These are phyloP conservation scores for Colletotrichum scovillei DNA, from an alignment of 2,329 filamentous ascomycete species.

Conservation along the genomic window DNA sequence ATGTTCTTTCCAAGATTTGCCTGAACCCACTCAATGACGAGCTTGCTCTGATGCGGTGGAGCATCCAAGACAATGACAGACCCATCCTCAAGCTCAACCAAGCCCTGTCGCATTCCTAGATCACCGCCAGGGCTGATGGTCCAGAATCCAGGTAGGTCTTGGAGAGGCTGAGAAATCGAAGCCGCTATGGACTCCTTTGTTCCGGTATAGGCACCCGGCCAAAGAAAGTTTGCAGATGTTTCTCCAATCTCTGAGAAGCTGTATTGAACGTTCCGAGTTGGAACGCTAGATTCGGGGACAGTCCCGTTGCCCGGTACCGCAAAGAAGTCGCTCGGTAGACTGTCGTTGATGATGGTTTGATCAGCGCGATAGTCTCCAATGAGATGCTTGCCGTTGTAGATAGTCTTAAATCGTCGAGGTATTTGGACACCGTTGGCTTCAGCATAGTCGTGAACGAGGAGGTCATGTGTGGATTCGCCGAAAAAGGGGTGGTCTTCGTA, in stretches of 20 bases:
- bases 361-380: conserved; percentile 18
- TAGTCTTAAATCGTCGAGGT: conserved; percentile 13
- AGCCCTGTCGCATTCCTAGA: not conserved
- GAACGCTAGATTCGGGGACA: not conserved
- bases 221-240: conserved; percentile 28
- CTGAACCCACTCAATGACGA: conserved; percentile 35
- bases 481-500: conserved; percentile 33
- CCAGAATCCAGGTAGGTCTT: too few relatives aligned
- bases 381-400: conserved; percentile 18
- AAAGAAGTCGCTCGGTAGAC: not conserved
- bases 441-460: conserved; percentile 30
- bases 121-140: too few relatives aligned
- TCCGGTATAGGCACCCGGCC: conserved; percentile 29
- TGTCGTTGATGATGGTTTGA: not conserved
- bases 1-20: conserved; percentile 29
- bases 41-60: conserved; percentile 36
- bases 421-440: conserved; percentile 25
- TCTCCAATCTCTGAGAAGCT: conserved; percentile 28
- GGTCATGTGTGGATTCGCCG: conserved; percentile 28
- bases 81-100: conserved; percentile 27
- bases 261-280: not conserved
- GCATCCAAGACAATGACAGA: conserved; percentile 16
- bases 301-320: conserved; percentile 12
- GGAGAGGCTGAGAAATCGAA: too few relatives aligned
- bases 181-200: conserved; percentile 1